Percentiles rank a stretch among this genome's conserved stretches.
Conservation (phyloP, 306 rosid species). For the Delonix regia region DNA sequence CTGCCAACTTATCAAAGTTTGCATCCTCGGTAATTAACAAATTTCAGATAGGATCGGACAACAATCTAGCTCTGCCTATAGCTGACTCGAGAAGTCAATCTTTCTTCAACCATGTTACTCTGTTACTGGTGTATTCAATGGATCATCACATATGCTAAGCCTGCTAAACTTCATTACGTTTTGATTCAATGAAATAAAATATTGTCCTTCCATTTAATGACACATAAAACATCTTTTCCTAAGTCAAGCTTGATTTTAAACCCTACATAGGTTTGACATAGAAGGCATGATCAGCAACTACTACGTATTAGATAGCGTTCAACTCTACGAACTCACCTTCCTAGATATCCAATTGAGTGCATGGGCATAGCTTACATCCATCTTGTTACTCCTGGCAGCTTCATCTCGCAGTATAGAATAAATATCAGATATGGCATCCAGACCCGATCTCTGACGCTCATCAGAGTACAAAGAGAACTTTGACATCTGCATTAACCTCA, state of each 20-base stretch:
- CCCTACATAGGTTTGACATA: background rate
- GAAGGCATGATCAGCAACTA: slow-evolving; percentile 1
- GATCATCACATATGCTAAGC: background rate
- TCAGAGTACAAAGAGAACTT: slow-evolving; percentile 94
- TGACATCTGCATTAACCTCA: slow-evolving; percentile 98
- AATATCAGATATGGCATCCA: slow-evolving; percentile 93
- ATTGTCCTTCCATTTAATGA: background rate
- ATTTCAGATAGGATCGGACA: background rate
- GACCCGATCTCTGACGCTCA: slow-evolving; percentile 93
- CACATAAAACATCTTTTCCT: background rate
- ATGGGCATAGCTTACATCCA: slow-evolving; percentile 87
- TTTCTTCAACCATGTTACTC: background rate
- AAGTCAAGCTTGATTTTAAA: slow-evolving; percentile 20
- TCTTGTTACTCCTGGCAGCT: slow-evolving; percentile 71
- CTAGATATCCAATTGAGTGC: slow-evolving; percentile 97
- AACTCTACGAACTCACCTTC: slow-evolving; percentile 61
- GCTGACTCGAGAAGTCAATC: background rate
- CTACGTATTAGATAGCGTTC: slow-evolving; percentile 16
- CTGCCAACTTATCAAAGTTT: background rate
- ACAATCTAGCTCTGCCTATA: background rate
- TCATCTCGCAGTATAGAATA: slow-evolving; percentile 94
- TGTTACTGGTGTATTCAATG: background rate
- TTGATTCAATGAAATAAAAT: slow-evolving; percentile 12
- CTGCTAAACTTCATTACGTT: background rate
- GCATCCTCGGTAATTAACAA: background rate